phyloP scores from a whole-genome alignment of 1,139 yeast genomes.

The Kodamaea derodonti region DNA sequence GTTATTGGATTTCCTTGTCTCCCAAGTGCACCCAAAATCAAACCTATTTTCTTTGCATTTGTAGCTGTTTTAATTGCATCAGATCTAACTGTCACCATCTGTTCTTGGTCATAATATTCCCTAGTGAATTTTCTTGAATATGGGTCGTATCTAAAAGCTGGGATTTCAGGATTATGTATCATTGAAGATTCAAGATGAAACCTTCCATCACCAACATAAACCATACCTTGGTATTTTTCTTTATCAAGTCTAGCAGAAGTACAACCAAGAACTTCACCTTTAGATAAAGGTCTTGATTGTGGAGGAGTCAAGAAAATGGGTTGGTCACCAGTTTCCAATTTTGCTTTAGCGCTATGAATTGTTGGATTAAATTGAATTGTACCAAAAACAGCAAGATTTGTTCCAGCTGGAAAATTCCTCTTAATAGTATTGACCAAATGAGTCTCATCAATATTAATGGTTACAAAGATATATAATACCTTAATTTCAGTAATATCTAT shows the following conservation, averaged over 20 bases:
- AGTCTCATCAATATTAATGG: constrained; percentile 79
- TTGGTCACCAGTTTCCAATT: constrained; percentile 49
- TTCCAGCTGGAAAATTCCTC: constrained; percentile 60
- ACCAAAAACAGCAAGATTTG: constrained; percentile 78
- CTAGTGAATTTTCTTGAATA: constrained; percentile 86
- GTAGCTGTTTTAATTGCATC: constrained; percentile 63
- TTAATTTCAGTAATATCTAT: constrained; percentile 87
- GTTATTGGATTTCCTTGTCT: constrained; percentile 91
- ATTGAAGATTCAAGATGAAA: constrained; percentile 94
- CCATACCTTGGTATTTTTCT: constrained; percentile 67
- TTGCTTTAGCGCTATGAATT: constrained; percentile 70
- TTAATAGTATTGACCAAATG: constrained; percentile 77
- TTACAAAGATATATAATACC: constrained; percentile 91
- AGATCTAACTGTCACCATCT: constrained; percentile 68
- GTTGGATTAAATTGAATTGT: constrained; percentile 97
- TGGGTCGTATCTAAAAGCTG: constrained; percentile 94
- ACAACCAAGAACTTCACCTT: constrained; percentile 96
- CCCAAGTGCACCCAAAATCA: constrained; percentile 92
- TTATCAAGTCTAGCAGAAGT: constrained; percentile 79
- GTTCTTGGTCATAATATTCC: constrained; percentile 83
- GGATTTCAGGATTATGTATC: constrained; percentile 93
- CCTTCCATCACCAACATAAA: constrained; percentile 94
- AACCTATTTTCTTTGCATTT: constrained; percentile 67
- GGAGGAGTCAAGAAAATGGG: constrained; percentile 74
- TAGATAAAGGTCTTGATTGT: constrained; percentile 87